These are phyloP conservation scores for Cyamopsis tetragonoloba DNA, from an alignment of 306 rosid genomes.

Conservation along the genomic window DNA sequence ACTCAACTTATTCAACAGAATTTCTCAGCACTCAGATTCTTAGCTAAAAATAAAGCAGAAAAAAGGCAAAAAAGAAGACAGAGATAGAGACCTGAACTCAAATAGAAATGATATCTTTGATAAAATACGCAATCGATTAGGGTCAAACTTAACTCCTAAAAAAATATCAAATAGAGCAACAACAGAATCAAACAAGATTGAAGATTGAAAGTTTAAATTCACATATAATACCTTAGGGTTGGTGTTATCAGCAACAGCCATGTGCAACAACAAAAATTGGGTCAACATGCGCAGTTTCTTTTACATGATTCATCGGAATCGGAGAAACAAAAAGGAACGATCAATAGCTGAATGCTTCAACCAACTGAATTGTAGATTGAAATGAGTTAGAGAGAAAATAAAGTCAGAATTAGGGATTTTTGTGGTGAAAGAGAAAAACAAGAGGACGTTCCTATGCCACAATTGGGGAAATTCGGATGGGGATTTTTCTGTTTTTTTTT, in stretches of 20 bases:
- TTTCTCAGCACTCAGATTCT: background rate
- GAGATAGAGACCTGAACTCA: background rate
- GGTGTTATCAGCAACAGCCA: conserved; percentile 41
- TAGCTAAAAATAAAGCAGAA: background rate
- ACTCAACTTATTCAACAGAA: conserved; percentile 2
- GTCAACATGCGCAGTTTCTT: conserved; percentile 14
- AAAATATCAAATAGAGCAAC: background rate
- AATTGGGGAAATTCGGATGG: conserved; percentile 19
- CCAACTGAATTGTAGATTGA: background rate
- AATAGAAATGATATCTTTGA: background rate
- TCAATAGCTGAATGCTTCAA: conserved; percentile 10
- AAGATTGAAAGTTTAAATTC: background rate
- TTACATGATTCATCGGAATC: conserved; percentile 42
- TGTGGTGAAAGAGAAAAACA: conserved; percentile 21
- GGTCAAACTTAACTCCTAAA: background rate
- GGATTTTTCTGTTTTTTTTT: background rate
- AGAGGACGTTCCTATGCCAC: conserved; percentile 33
- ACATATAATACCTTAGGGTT: conserved; percentile 29
- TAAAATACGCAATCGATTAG: background rate
- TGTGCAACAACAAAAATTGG: conserved; percentile 27
- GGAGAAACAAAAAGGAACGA: background rate
- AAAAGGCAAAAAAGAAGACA: background rate
- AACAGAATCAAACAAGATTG: background rate
- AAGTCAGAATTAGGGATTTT: conserved; percentile 1
- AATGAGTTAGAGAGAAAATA: background rate